Evolutionary conservation across 805 yeast genomes (phyloP).

Genomic region (Candida pini): DNA sequence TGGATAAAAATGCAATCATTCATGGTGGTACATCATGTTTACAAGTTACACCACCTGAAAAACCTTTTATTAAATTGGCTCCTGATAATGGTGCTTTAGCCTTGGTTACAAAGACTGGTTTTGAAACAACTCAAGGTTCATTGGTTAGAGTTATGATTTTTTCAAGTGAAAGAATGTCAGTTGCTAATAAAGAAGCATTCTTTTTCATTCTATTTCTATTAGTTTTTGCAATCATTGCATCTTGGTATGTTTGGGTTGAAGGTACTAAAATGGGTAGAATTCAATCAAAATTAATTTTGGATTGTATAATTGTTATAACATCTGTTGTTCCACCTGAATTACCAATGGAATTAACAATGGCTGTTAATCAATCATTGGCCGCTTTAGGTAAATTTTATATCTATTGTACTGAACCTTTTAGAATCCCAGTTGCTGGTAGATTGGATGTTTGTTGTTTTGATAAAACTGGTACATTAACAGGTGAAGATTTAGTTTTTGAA

Average conservation of each 20-base stretch:
- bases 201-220: conserved; percentile 86
- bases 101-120: conserved; percentile 88
- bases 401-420: conserved; percentile 97
- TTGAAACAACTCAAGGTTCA: conserved; percentile 97
- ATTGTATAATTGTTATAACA: conserved; percentile 92
- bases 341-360: conserved; percentile 98
- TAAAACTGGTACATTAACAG: conserved; percentile 96
- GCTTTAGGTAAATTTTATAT: conserved; percentile 83
- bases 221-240: conserved; percentile 88
- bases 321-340: conserved; percentile 98
- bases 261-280: conserved; percentile 95
- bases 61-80: conserved; percentile 44
- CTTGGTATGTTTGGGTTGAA: conserved; percentile 97
- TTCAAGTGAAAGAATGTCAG: conserved; percentile 93
- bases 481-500: conserved; percentile 93
- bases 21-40: conserved; percentile 96
- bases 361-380: conserved; percentile 87
- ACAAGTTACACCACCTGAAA: conserved; percentile 75
- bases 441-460: conserved; percentile 98
- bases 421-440: conserved; percentile 97
- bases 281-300: conserved; percentile 87
- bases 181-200: conserved; percentile 91
- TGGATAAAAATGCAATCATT: conserved; percentile 82
- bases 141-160: conserved; percentile 94
- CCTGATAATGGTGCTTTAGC: conserved; percentile 95